Conservation (phyloP, 768 basidiomycete species). For the Tulasnella sp. region DNA sequence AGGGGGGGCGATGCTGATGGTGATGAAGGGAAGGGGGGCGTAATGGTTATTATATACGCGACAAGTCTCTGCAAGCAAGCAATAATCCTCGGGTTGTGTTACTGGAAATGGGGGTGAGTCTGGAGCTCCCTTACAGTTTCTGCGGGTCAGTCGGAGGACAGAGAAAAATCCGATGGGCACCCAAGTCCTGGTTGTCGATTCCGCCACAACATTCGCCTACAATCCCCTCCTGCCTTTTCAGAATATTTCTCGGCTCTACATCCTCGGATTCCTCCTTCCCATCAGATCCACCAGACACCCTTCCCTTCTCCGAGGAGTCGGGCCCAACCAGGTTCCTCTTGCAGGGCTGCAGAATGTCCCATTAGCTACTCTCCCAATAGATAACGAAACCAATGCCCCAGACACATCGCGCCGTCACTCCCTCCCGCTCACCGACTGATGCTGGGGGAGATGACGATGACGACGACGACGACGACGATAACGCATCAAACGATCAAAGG, state of each 20-base stretch:
- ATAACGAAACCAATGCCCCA: background rate
- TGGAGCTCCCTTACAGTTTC: background rate
- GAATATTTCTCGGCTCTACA: background rate
- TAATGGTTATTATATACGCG: background rate
- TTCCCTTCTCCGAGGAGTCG: background rate
- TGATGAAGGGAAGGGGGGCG: background rate
- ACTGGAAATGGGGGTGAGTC: background rate
- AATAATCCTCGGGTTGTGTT: background rate
- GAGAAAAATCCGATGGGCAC: constrained; percentile 2
- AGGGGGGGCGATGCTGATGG: background rate
- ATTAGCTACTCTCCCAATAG: background rate
- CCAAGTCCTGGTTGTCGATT: background rate
- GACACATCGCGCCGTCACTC: background rate
- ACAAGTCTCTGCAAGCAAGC: background rate
- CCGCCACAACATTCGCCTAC: background rate
- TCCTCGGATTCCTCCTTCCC: background rate
- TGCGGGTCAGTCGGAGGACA: background rate
- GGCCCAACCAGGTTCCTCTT: background rate
- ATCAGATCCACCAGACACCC: constrained; percentile 1
- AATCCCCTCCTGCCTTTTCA: background rate
- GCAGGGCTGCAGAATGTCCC: background rate
- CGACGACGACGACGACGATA: too few relatives aligned
- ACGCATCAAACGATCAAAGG: too few relatives aligned
- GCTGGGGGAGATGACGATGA: background rate
- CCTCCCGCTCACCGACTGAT: too few relatives aligned